These are phyloP conservation scores for Udeniomyces megalosporus DNA, from an alignment of 768 basidiomycete species.

Conservation along the genomic window DNA sequence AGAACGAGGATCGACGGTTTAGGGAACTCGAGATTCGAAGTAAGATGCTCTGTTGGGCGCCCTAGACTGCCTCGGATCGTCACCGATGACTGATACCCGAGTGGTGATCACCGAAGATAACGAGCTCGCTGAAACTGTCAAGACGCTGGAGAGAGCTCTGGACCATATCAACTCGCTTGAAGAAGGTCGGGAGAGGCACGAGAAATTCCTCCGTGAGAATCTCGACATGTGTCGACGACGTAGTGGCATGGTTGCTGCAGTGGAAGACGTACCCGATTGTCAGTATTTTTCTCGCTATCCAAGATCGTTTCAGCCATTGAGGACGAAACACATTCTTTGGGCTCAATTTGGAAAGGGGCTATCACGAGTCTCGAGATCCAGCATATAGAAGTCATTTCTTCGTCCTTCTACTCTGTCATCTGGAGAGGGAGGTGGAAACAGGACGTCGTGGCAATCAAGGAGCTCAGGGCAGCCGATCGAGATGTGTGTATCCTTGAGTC, in stretches of 20 bases:
- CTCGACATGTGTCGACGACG: conserved; percentile 48
- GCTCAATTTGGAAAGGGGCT: conserved; percentile 14
- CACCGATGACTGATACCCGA: not conserved
- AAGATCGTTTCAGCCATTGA: not conserved
- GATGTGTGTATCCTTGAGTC: too few species aligned
- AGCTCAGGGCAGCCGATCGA: conserved; percentile 37
- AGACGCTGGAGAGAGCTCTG: conserved; percentile 55
- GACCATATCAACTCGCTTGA: conserved; percentile 23
- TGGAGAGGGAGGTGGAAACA: conserved; percentile 60
- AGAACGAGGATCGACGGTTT: conserved; percentile 49
- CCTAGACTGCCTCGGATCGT: not conserved
- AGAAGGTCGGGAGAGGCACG: conserved; percentile 20
- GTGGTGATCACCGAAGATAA: conserved; percentile 24
- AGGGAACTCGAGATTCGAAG: conserved; percentile 42
- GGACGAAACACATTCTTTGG: too few species aligned
- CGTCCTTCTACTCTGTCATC: conserved; percentile 62
- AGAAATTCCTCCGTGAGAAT: conserved; percentile 14
- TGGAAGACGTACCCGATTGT: not conserved
- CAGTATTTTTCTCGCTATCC: not conserved
- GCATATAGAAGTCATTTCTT: conserved; percentile 48
- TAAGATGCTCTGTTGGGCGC: not conserved
- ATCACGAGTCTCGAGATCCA: conserved; percentile 52
- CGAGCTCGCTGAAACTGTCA: conserved; percentile 66
- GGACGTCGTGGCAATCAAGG: conserved; percentile 31
- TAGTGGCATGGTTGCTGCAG: conserved; percentile 22